Evolutionary conservation across 306 rosid genomes (phyloP).

Genomic region (Glycine tomentella): DNA sequence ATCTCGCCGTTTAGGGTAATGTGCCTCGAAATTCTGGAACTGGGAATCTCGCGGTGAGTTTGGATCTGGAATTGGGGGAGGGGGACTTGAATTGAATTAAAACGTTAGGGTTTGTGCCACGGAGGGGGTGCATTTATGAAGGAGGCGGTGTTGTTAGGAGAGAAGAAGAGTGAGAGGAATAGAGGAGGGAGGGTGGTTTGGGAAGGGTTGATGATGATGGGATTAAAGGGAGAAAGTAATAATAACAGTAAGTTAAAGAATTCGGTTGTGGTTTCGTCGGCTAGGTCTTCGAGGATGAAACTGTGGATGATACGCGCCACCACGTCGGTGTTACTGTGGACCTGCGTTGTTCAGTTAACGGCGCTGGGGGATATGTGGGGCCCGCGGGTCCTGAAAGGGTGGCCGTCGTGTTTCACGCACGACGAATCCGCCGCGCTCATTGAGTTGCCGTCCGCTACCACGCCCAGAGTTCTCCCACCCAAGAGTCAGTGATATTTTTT

Average conservation of each 20-base stretch:
- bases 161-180: constrained; percentile 50
- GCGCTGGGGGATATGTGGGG: constrained; percentile 92
- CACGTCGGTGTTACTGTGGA: constrained; percentile 86
- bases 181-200: constrained; percentile 52
- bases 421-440: constrained; percentile 46
- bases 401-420: constrained; percentile 91
- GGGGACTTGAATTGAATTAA: too few species aligned
- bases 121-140: constrained; percentile 46
- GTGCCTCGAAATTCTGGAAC: not conserved
- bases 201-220: constrained; percentile 72
- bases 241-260: constrained; percentile 63
- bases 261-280: constrained; percentile 54
- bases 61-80: constrained; percentile 39
- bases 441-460: constrained; percentile 50
- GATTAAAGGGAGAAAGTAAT: constrained; percentile 63
- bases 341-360: constrained; percentile 87
- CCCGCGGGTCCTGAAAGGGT: constrained; percentile 92
- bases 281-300: constrained; percentile 80
- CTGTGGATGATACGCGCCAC: constrained; percentile 91
- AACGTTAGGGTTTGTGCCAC: constrained; percentile 40
- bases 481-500: constrained; percentile 57
- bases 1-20: constrained; percentile 34
- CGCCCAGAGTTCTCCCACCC: constrained; percentile 74
- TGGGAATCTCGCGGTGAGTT: not conserved
- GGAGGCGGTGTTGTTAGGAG: constrained; percentile 39